phyloP scores from a whole-genome alignment of 2,329 filamentous ascomycete genomes.

The Apiospora koreana region DNA sequence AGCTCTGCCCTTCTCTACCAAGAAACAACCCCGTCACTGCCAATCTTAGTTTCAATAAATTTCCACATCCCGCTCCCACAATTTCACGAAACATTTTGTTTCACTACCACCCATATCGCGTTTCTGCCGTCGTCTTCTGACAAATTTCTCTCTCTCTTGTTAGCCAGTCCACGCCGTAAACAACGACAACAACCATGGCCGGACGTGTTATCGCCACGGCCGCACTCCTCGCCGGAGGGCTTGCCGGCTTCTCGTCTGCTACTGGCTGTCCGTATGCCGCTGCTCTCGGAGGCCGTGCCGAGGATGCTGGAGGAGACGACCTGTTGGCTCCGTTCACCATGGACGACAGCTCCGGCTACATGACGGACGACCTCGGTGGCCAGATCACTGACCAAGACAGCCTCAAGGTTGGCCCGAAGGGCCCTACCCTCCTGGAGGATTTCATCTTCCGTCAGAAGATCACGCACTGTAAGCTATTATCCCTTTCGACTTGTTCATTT shows the following conservation, averaged over 20 bases:
- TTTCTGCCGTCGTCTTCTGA: background rate
- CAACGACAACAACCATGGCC: constrained; percentile 20
- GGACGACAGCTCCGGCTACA: constrained; percentile 55
- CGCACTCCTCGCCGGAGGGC: constrained; percentile 23
- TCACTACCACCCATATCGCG: background rate
- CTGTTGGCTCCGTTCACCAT: constrained; percentile 40
- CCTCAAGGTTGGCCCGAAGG: constrained; percentile 52
- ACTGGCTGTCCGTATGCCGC: constrained; percentile 34
- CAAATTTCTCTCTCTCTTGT: too few relatives aligned
- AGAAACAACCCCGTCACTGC: background rate
- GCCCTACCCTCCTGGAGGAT: constrained; percentile 61
- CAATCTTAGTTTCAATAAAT: background rate
- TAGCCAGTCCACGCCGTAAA: background rate
- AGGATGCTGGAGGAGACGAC: constrained; percentile 18
- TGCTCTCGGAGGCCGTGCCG: constrained; percentile 29
- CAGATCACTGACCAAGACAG: constrained; percentile 68
- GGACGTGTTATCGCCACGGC: constrained; percentile 21
- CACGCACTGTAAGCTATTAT: constrained; percentile 38
- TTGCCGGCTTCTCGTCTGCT: constrained; percentile 28
- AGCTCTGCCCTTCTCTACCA: background rate
- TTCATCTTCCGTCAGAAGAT: constrained; percentile 66
- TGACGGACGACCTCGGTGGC: constrained; percentile 69
- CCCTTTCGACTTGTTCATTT: background rate
- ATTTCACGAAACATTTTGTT: background rate
- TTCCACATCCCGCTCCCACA: background rate